These are phyloP conservation scores for Sporisorium reilianum DNA, from an alignment of 1,284 basidiomycete species.

Conservation along the genomic window DNA sequence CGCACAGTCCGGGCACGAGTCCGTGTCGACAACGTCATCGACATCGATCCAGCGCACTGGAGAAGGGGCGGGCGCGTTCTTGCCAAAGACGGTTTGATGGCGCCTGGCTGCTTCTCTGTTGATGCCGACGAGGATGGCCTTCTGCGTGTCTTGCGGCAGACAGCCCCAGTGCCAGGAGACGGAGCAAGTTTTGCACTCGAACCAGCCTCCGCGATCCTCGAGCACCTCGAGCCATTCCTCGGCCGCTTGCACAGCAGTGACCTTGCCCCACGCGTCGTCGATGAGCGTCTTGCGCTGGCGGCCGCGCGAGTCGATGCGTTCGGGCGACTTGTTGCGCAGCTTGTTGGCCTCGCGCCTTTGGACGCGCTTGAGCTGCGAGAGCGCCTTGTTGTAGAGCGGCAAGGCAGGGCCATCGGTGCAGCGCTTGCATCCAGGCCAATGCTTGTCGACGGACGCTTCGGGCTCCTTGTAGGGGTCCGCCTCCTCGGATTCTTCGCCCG, in stretches of 20 bases:
- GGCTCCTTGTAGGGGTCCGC: conserved; percentile 22
- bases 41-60: conserved; percentile 30
- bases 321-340: conserved; percentile 25
- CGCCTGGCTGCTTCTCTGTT: conserved; percentile 25
- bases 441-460: conserved; percentile 21
- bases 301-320: conserved; percentile 27
- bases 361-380: conserved; percentile 25
- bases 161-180: conserved; percentile 57
- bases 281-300: conserved; percentile 26
- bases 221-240: conserved; percentile 46
- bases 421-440: conserved; percentile 41
- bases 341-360: conserved; percentile 32
- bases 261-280: conserved; percentile 30
- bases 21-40: conserved; percentile 33
- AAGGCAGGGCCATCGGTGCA: conserved; percentile 37
- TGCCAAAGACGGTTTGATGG: conserved; percentile 29
- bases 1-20: conserved; percentile 46
- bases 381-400: conserved; percentile 31
- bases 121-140: conserved; percentile 32
- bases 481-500: conserved; percentile 14
- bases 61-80: conserved; percentile 18
- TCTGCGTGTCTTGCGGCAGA: conserved; percentile 30
- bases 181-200: conserved; percentile 51
- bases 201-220: conserved; percentile 52
- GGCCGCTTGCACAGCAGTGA: conserved; percentile 29